A percentile compares a stretch with the other conserved stretches of the same genome.
phyloP scores from a whole-genome alignment of 139 green algal species.

The Picochlorum sp. region DNA sequence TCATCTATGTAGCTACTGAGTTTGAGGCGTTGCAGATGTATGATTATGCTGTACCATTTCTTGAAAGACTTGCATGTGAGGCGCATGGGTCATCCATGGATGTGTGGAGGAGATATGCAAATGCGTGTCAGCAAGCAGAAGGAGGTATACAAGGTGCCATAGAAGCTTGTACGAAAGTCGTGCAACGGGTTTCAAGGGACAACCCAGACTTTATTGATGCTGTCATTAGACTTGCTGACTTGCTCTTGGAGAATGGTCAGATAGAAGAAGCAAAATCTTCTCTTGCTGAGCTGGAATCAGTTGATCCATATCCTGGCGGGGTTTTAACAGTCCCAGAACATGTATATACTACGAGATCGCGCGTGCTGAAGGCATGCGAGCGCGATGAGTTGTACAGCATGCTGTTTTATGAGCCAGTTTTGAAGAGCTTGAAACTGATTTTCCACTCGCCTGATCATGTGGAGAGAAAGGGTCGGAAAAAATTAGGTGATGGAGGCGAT shows the following conservation, averaged over 20 bases:
- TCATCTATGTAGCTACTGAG: conserved; percentile 38
- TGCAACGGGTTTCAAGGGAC: conserved; percentile 5
- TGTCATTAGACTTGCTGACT: conserved; percentile 67
- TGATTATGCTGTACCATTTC: conserved; percentile 36
- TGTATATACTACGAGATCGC: not conserved
- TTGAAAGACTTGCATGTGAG: conserved; percentile 19
- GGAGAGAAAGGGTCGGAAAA: not conserved
- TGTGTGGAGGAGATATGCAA: conserved; percentile 43
- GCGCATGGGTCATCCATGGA: conserved; percentile 30
- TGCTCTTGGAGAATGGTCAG: conserved; percentile 78
- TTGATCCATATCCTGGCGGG: not conserved
- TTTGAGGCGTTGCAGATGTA: conserved; percentile 34
- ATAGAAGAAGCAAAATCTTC: conserved; percentile 29
- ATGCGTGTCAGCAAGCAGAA: conserved; percentile 33
- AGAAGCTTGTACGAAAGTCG: conserved; percentile 23
- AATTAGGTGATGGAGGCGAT: not conserved
- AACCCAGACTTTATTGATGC: conserved; percentile 41
- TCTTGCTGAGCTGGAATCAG: not conserved
- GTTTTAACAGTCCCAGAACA: not conserved
- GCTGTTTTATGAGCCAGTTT: conserved; percentile 12
- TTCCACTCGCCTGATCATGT: not conserved
- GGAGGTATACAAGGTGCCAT: conserved; percentile 16
- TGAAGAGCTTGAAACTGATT: conserved; percentile 6
- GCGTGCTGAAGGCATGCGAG: conserved; percentile 3
- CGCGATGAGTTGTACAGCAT: conserved; percentile 26